These are phyloP conservation scores for Tylopilus rubrobrunneus DNA, from an alignment of 768 basidiomycete genomes.

Conservation along the genomic window DNA sequence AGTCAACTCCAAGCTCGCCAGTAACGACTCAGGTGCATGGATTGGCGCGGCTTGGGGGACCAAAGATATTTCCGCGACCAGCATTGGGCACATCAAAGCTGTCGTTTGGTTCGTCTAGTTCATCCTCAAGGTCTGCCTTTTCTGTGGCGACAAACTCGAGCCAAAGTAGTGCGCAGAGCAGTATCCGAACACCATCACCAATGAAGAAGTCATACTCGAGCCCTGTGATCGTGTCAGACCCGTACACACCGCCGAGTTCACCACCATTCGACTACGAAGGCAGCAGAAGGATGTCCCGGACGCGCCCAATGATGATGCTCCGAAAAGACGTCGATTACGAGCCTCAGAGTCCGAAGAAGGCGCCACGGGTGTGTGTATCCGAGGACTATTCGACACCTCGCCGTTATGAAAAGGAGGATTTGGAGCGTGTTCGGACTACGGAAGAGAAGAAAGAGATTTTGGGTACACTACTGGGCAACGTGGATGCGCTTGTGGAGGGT, in stretches of 20 bases:
- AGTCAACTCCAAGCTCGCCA: slow-evolving; percentile 34
- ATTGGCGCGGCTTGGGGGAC: slow-evolving; percentile 14
- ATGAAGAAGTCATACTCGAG: slow-evolving; percentile 34
- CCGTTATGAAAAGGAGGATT: slow-evolving; percentile 8
- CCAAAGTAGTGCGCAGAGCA: slow-evolving; percentile 20
- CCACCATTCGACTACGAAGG: slow-evolving; percentile 27
- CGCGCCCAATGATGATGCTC: slow-evolving; percentile 60
- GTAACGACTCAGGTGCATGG: slow-evolving; percentile 23
- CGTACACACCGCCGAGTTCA: slow-evolving; percentile 21
- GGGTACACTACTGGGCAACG: slow-evolving; percentile 83
- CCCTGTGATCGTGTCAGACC: slow-evolving; percentile 14
- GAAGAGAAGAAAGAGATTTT: slow-evolving; percentile 82
- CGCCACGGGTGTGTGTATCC: slow-evolving; percentile 28
- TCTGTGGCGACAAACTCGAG: slow-evolving; percentile 37
- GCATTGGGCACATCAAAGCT: slow-evolving; percentile 15
- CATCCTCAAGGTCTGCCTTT: slow-evolving; percentile 37
- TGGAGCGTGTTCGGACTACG: slow-evolving; percentile 45
- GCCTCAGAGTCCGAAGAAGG: slow-evolving; percentile 69
- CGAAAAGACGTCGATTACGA: slow-evolving; percentile 69
- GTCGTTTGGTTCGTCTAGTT: slow-evolving; percentile 23
- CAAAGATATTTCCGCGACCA: slow-evolving; percentile 25
- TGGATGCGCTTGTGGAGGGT: slow-evolving; percentile 85
- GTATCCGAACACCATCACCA: slow-evolving; percentile 38
- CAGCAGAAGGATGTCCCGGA: slow-evolving; percentile 16
- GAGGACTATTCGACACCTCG: slow-evolving; percentile 17